phyloP scores from a whole-genome alignment of 2,329 filamentous ascomycete species.

The Cercospora berteroae region DNA sequence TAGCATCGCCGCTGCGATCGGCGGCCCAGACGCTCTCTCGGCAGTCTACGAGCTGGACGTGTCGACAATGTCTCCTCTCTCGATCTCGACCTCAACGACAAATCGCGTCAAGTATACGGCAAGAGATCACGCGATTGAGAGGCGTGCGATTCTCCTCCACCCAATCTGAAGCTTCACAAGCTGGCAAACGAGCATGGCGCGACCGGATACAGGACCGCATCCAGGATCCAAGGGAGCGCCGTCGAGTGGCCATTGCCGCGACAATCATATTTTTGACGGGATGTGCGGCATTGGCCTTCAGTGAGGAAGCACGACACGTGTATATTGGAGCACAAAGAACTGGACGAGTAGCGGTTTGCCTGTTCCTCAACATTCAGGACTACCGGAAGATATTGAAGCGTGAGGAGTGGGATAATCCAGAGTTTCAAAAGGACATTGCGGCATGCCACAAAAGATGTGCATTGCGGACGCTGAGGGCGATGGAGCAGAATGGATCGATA shows the following conservation, averaged over 20 bases:
- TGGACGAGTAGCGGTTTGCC: slow-evolving; percentile 70
- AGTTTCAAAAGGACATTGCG: slow-evolving; percentile 65
- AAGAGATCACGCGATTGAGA: slow-evolving; percentile 1
- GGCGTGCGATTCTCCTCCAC: background rate
- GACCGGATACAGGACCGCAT: slow-evolving; percentile 27
- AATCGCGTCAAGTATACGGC: background rate
- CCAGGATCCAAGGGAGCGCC: slow-evolving; percentile 22
- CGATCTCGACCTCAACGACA: slow-evolving; percentile 12
- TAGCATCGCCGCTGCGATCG: slow-evolving; percentile 23
- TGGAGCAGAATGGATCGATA: slow-evolving; percentile 96
- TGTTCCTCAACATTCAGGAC: slow-evolving; percentile 80
- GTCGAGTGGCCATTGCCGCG: slow-evolving; percentile 34
- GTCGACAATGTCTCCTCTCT: slow-evolving; percentile 28
- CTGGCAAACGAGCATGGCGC: slow-evolving; percentile 33
- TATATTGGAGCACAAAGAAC: slow-evolving; percentile 75
- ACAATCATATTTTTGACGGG: slow-evolving; percentile 34
- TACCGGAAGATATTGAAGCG: slow-evolving; percentile 82
- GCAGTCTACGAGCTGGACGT: slow-evolving; percentile 22
- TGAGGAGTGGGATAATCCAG: slow-evolving; percentile 59
- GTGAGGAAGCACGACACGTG: slow-evolving; percentile 69
- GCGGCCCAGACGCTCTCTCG: slow-evolving; percentile 9
- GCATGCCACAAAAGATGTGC: slow-evolving; percentile 92
- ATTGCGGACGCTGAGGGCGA: slow-evolving; percentile 75
- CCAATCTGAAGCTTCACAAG: slow-evolving; percentile 23
- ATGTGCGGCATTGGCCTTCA: slow-evolving; percentile 50